phyloP scores from a whole-genome alignment of 345 rosid species.

The Gossypioides kirkii region DNA sequence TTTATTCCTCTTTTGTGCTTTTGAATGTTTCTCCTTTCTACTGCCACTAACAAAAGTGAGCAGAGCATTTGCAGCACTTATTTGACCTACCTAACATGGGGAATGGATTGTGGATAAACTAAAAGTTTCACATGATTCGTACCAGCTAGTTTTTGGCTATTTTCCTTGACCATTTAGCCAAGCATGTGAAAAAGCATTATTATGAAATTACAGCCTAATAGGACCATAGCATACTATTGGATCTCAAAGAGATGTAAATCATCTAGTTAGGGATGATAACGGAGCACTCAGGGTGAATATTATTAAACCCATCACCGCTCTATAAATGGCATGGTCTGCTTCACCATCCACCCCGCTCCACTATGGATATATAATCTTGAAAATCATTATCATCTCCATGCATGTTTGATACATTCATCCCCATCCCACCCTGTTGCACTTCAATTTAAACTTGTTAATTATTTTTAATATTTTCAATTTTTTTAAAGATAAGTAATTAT shows the following conservation, averaged over 20 bases:
- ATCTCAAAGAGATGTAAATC: too few species aligned
- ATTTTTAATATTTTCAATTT: too few species aligned
- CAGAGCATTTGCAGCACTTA: not conserved
- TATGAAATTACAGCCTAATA: not conserved
- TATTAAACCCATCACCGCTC: too few species aligned
- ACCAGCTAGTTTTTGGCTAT: not conserved
- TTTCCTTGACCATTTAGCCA: not conserved
- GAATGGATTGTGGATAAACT: slow-evolving; percentile 5
- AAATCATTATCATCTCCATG: too few species aligned
- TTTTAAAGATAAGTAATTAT: too few species aligned
- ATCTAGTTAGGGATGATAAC: too few species aligned
- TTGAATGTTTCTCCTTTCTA: not conserved
- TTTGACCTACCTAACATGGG: slow-evolving; percentile 21
- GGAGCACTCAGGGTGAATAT: too few species aligned
- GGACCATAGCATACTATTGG: not conserved
- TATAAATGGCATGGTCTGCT: rapidly evolving
- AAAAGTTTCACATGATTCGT: not conserved
- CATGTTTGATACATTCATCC: too few species aligned
- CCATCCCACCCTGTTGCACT: too few species aligned
- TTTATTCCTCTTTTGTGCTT: slow-evolving; percentile 9
- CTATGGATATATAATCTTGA: too few species aligned
- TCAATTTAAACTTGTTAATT: too few species aligned
- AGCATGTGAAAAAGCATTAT: not conserved
- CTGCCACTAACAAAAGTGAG: slow-evolving; percentile 17
- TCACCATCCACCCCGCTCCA: rapidly evolving